These are phyloP conservation scores for Cinnamomum chago DNA, from an alignment of 164 flowering plant species.

Conservation along the genomic window DNA sequence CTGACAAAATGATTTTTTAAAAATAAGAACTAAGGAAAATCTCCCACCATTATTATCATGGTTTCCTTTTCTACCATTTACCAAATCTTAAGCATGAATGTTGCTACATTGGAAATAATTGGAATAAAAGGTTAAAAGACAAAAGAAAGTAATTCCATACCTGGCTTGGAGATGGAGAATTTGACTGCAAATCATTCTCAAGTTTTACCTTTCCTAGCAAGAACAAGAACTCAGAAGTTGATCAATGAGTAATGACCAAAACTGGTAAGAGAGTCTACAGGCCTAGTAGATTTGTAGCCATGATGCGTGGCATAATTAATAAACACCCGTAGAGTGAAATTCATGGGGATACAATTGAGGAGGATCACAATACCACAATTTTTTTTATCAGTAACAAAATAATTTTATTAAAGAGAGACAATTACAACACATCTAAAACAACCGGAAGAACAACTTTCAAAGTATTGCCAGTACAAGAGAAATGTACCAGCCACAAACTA, in stretches of 20 bases:
- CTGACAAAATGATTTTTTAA: constrained; percentile 43
- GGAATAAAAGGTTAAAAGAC: not conserved
- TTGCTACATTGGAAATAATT: not conserved
- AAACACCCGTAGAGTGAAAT: not conserved
- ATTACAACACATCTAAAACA: too few species aligned
- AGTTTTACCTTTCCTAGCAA: constrained; percentile 35
- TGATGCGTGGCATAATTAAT: not conserved
- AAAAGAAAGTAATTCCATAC: constrained; percentile 21
- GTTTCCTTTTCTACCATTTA: not conserved
- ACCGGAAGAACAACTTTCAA: too few species aligned
- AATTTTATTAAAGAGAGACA: too few species aligned
- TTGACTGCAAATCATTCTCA: constrained; percentile 15
- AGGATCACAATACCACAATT: too few species aligned
- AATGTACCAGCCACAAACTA: too few species aligned
- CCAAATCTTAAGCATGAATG: constrained; percentile 1
- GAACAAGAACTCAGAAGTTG: not conserved
- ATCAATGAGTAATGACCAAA: not conserved
- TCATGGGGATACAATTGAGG: too few species aligned
- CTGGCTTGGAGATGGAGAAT: constrained; percentile 42
- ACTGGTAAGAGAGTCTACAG: not conserved
- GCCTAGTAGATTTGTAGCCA: not conserved
- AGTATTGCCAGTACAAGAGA: too few species aligned
- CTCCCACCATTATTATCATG: not conserved
- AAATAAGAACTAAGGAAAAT: constrained; percentile 24
- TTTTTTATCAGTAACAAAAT: too few species aligned